Conservation (phyloP, 2,329 filamentous ascomycete genomes). For the Arthrobotrys conoides region DNA sequence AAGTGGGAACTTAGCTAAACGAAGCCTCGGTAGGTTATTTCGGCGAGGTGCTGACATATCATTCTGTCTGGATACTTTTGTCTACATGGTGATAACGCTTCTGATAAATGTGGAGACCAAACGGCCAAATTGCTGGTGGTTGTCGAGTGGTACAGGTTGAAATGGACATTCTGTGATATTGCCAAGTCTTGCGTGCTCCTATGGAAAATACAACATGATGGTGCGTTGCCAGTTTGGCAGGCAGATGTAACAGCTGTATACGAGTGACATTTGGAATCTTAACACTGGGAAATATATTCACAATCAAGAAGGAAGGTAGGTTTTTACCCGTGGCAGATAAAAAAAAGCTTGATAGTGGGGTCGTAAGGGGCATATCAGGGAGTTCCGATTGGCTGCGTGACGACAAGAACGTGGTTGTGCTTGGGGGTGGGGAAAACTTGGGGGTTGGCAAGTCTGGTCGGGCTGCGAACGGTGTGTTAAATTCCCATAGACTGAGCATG, state of each 20-base stretch:
- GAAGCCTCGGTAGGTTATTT: conserved; percentile 49
- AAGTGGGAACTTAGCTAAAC: conserved; percentile 7
- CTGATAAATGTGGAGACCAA: conserved; percentile 28
- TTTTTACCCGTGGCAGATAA: conserved; percentile 33
- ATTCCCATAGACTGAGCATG: conserved; percentile 6
- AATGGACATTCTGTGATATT: conserved; percentile 52
- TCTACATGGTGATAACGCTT: conserved; percentile 8
- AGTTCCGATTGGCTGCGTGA: conserved; percentile 30
- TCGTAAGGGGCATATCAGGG: conserved; percentile 34
- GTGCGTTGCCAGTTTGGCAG: conserved; percentile 32
- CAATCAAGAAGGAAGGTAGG: conserved; percentile 16
- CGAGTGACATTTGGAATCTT: conserved; percentile 11
- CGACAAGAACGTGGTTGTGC: conserved; percentile 35
- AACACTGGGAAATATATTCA: conserved; percentile 32
- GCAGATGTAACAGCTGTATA: conserved; percentile 13
- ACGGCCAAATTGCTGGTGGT: conserved; percentile 18
- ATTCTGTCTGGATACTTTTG: neutral
- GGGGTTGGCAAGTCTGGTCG: conserved; percentile 6
- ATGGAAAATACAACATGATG: conserved; percentile 32
- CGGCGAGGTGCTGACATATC: conserved; percentile 27
- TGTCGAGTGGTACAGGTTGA: conserved; percentile 9
- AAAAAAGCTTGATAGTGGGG: conserved; percentile 27
- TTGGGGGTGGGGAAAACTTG: conserved; percentile 29
- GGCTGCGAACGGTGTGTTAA: neutral
- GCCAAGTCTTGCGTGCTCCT: conserved; percentile 58